Percentiles rank a stretch among this genome's conserved stretches.
Conservation (phyloP, 129 eudicot genomes). For the Flaveria robusta region DNA sequence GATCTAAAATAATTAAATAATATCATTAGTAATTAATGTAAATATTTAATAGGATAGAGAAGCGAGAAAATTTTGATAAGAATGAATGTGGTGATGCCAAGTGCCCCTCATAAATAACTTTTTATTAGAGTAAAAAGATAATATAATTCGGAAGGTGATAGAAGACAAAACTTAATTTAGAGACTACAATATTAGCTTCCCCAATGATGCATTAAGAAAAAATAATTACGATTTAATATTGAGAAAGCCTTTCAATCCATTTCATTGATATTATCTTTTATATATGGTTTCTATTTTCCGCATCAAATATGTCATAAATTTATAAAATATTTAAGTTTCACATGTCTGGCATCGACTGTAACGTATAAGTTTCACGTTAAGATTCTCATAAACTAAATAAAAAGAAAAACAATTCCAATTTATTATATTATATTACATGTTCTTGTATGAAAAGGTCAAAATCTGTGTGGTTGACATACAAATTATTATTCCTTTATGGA, state of each 20-base stretch:
- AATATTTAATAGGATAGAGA: too few relatives aligned
- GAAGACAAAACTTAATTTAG: not conserved
- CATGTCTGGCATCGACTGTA: not conserved
- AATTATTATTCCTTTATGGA: constrained; percentile 18
- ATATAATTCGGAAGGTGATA: too few relatives aligned
- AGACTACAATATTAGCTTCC: not conserved
- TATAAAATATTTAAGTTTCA: not conserved
- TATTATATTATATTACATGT: not conserved
- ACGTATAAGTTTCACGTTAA: not conserved
- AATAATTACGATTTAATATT: not conserved
- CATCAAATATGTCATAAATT: not conserved
- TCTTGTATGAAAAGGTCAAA: constrained; percentile 13
- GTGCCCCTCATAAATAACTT: too few relatives aligned
- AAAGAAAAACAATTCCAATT: constrained; percentile 1
- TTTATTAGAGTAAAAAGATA: too few relatives aligned
- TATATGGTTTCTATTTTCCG: constrained; percentile 28
- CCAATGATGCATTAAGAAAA: not conserved
- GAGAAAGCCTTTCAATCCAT: not conserved
- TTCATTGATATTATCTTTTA: not conserved
- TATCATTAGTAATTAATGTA: too few relatives aligned
- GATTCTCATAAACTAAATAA: not conserved
- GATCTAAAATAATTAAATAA: too few relatives aligned
- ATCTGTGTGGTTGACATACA: constrained; percentile 5
- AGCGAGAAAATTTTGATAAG: too few relatives aligned
- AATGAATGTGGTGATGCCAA: too few relatives aligned